These are phyloP conservation scores for Neurospora sp. DNA, from an alignment of 2,329 filamentous ascomycete genomes.

Conservation along the genomic window DNA sequence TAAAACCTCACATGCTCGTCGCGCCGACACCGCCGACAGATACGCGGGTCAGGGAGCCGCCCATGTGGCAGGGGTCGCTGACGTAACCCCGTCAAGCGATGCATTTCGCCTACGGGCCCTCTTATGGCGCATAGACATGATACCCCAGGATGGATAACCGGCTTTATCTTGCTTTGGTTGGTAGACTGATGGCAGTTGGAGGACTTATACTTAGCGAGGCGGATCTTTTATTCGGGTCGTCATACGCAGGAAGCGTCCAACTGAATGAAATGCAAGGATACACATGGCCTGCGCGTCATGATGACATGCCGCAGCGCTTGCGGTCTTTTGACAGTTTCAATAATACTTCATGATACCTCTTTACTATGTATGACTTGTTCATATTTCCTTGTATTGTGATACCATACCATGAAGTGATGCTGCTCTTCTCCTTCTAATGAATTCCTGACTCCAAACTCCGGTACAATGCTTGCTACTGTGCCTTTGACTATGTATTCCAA, in stretches of 20 bases:
- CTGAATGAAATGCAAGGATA: slow-evolving; percentile 9
- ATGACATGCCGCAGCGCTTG: slow-evolving; percentile 10
- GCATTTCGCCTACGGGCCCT: slow-evolving; percentile 5
- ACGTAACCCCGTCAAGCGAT: slow-evolving; percentile 7
- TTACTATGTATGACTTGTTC: neutral
- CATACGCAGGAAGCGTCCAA: slow-evolving; percentile 7
- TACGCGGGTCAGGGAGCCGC: slow-evolving; percentile 7
- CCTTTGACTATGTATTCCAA: neutral
- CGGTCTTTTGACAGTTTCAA: slow-evolving; percentile 15
- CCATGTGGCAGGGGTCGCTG: slow-evolving; percentile 7
- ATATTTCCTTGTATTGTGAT: neutral
- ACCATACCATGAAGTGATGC: neutral
- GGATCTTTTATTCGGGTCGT: slow-evolving; percentile 11
- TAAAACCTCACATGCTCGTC: slow-evolving; percentile 35
- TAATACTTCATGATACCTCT: slow-evolving; percentile 2
- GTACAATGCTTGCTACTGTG: neutral
- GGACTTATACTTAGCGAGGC: slow-evolving; percentile 9
- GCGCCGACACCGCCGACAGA: slow-evolving; percentile 15
- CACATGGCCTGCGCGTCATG: slow-evolving; percentile 16
- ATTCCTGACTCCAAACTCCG: neutral
- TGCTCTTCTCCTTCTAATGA: neutral
- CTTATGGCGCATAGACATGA: slow-evolving; percentile 16
- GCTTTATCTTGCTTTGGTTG: slow-evolving; percentile 9
- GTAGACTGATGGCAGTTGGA: slow-evolving; percentile 2
- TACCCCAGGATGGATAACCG: slow-evolving; percentile 15